Conservation (phyloP, 768 basidiomycete species). For the Tricholoma sp. region DNA sequence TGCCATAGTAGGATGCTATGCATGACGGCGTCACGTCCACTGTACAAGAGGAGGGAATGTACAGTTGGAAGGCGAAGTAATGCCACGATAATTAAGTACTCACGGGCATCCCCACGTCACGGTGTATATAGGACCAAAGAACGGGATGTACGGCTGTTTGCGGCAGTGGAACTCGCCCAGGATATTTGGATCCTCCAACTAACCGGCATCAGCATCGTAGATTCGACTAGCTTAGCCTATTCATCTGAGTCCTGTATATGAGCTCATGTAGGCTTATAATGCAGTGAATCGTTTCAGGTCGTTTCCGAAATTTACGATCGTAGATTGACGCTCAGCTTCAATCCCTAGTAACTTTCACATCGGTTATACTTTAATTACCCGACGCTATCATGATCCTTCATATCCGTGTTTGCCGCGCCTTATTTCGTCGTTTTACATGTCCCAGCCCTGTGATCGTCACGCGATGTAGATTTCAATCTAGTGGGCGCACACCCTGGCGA, state of each 20-base stretch:
- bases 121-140: not conserved
- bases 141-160: not conserved
- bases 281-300: no score
- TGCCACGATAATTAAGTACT: slow-evolving; percentile 2
- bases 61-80: not conserved
- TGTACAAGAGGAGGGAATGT: slow-evolving; percentile 17
- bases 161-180: not conserved
- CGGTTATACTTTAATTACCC: not conserved
- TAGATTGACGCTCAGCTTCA: not conserved
- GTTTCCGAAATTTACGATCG: no score
- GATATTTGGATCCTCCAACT: not conserved
- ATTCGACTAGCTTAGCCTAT: no score
- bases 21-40: slow-evolving; percentile 28
- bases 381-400: not conserved
- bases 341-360: not conserved
- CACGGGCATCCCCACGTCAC: slow-evolving; percentile 7
- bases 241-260: no score
- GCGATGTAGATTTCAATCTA: slow-evolving; percentile 9
- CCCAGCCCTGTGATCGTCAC: not conserved
- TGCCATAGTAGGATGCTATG: slow-evolving; percentile 22
- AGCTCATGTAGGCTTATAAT: no score
- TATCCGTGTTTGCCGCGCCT: not conserved
- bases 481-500: slow-evolving; percentile 10
- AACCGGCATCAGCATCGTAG: no score
- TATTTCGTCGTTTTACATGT: not conserved